phyloP scores from a whole-genome alignment of 352 stramenopile species.

The Halophytophthora polymorphica region DNA sequence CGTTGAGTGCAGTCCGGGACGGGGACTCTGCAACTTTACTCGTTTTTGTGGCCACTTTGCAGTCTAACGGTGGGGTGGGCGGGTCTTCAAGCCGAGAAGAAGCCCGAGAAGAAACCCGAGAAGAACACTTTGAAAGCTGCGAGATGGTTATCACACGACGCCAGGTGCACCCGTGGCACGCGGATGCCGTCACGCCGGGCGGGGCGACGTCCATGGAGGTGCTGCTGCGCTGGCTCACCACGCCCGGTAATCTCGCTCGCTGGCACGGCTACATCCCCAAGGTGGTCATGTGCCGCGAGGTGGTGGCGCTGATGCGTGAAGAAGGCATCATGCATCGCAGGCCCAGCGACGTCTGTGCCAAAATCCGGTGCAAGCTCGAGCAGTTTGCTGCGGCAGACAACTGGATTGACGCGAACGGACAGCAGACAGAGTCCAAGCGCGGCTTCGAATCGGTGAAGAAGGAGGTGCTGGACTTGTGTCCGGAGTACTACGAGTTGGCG shows the following conservation, averaged over 20 bases:
- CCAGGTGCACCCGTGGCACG: too few relatives aligned
- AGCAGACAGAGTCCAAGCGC: conserved; percentile 21
- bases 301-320: conserved; percentile 9
- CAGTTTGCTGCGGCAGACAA: conserved; percentile 15
- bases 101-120: too few relatives aligned
- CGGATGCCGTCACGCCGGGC: conserved; percentile 8
- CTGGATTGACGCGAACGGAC: conserved; percentile 12
- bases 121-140: too few relatives aligned
- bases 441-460: conserved; percentile 8
- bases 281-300: conserved; percentile 17
- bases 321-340: conserved; percentile 16
- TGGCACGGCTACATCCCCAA: conserved; percentile 24
- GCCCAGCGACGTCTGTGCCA: conserved; percentile 11
- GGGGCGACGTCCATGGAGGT: conserved; percentile 18
- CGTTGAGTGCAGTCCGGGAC: too few relatives aligned
- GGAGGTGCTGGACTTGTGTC: conserved; percentile 21
- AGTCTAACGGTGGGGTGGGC: too few relatives aligned
- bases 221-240: conserved; percentile 30
- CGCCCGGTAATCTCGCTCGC: conserved; percentile 28
- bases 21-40: too few relatives aligned
- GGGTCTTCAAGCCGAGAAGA: too few relatives aligned
- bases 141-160: too few relatives aligned
- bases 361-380: conserved; percentile 12
- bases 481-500: conserved; percentile 25
- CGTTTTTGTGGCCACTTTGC: too few relatives aligned